A percentile compares a stretch with the other conserved stretches of the same genome.
Evolutionary conservation across 148 eudicot genomes (phyloP).

Genomic region (Chenopodium berlandieri): DNA sequence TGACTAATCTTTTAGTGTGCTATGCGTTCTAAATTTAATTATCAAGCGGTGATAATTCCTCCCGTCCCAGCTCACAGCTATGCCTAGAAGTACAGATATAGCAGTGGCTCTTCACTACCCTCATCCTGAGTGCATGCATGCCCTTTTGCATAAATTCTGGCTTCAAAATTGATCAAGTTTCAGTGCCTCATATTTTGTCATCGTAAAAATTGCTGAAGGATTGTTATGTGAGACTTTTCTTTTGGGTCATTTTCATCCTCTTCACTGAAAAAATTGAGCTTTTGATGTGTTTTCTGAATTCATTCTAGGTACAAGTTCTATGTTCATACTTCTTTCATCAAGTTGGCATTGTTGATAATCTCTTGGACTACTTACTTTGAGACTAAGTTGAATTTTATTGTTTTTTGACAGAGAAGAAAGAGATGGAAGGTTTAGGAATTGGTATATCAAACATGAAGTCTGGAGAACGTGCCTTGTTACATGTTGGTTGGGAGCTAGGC

Average conservation of each 20-base stretch:
- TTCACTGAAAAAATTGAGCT: background rate
- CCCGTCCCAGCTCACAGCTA: background rate
- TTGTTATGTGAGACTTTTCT: background rate
- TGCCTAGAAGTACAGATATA: background rate
- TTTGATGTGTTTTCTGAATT: background rate
- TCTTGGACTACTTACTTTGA: background rate
- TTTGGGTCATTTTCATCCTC: background rate
- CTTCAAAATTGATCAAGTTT: background rate
- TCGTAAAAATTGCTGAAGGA: background rate
- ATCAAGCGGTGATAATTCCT: background rate
- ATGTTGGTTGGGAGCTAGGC: constrained; percentile 85
- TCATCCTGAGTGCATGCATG: background rate
- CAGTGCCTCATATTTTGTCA: background rate
- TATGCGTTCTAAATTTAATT: background rate
- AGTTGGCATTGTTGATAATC: background rate
- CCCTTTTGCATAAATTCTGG: background rate
- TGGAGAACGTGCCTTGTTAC: constrained; percentile 88
- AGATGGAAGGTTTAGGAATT: constrained; percentile 80
- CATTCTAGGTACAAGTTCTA: background rate
- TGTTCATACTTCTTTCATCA: too few species aligned
- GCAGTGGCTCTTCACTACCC: background rate
- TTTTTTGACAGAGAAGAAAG: constrained; percentile 71
- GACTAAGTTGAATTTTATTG: background rate
- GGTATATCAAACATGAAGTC: constrained; percentile 84
- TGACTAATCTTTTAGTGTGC: background rate